phyloP scores from a whole-genome alignment of 179 eudicot genomes.

The Sideroxylon spinosum region DNA sequence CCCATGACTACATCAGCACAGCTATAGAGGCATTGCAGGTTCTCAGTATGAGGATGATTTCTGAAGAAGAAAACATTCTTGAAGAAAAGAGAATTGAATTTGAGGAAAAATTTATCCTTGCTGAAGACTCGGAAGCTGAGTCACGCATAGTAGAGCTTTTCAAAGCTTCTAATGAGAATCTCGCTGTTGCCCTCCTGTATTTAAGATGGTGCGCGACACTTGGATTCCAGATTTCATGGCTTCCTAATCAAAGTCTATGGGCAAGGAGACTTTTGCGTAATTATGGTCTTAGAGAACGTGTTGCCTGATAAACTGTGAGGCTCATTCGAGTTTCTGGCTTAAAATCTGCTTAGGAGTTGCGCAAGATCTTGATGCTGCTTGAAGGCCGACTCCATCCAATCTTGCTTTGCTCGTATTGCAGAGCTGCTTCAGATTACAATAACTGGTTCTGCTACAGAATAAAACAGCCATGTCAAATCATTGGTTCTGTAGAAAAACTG shows the following conservation, averaged over 20 bases:
- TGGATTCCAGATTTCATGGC: constrained; percentile 63
- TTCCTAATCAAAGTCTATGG: constrained; percentile 63
- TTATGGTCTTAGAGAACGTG: constrained; percentile 16
- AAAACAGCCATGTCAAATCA: no score
- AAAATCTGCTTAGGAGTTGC: constrained; percentile 3
- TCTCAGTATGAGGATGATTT: constrained; percentile 77
- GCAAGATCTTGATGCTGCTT: neutral
- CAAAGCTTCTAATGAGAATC: constrained; percentile 24
- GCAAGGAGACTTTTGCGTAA: constrained; percentile 49
- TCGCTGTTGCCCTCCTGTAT: constrained; percentile 54
- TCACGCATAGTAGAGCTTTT: constrained; percentile 41
- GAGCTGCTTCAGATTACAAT: neutral
- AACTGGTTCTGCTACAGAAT: neutral
- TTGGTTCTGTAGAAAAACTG: neutral
- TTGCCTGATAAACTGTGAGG: neutral
- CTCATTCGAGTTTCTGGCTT: neutral
- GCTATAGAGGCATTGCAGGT: constrained; percentile 90
- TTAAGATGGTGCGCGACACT: constrained; percentile 67
- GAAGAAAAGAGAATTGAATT: constrained; percentile 34
- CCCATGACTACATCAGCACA: constrained; percentile 41
- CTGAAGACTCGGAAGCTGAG: constrained; percentile 62
- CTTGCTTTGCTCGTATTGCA: neutral
- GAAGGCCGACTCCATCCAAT: neutral
- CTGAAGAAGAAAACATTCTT: constrained; percentile 36
- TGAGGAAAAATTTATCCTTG: constrained; percentile 42